Percentiles rank a stretch among this genome's conserved stretches.
phyloP scores from a whole-genome alignment of 805 yeast species.

The Jamesozyma piceae region DNA sequence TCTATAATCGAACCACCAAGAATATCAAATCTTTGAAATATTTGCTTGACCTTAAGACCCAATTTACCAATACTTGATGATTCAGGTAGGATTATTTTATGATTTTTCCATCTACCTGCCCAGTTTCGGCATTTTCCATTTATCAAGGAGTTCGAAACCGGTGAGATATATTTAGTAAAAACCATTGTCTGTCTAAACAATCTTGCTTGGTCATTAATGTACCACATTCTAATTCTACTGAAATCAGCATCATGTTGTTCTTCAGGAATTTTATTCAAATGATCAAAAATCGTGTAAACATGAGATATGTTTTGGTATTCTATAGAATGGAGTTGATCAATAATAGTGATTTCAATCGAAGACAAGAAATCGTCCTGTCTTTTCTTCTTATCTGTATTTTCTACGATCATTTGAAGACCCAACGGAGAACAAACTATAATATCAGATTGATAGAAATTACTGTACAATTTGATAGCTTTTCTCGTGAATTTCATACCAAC shows the following conservation, averaged over 20 bases:
- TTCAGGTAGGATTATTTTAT: slow-evolving; percentile 36
- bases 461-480: slow-evolving; percentile 73
- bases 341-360: slow-evolving; percentile 71
- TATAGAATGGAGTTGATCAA: slow-evolving; percentile 79
- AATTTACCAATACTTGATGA: slow-evolving; percentile 52
- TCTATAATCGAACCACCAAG: slow-evolving; percentile 38
- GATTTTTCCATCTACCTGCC: slow-evolving; percentile 52
- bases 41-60: slow-evolving; percentile 58
- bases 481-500: slow-evolving; percentile 86
- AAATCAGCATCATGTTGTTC: slow-evolving; percentile 80
- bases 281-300: slow-evolving; percentile 57
- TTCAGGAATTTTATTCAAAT: slow-evolving; percentile 68
- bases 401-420: slow-evolving; percentile 73
- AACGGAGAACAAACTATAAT: slow-evolving; percentile 85
- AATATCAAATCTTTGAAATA: slow-evolving; percentile 62
- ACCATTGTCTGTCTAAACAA: slow-evolving; percentile 69
- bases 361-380: slow-evolving; percentile 74
- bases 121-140: slow-evolving; percentile 43
- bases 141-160: slow-evolving; percentile 62
- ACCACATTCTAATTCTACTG: slow-evolving; percentile 86
- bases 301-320: slow-evolving; percentile 94
- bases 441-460: slow-evolving; percentile 79
- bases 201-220: slow-evolving; percentile 70
- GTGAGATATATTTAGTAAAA: slow-evolving; percentile 69
- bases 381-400: slow-evolving; percentile 46